A percentile compares a stretch with the other conserved stretches of the same genome.
Evolutionary conservation across 2,329 filamentous ascomycete genomes (phyloP).

Genomic region (Arthrinium puccinioides): DNA sequence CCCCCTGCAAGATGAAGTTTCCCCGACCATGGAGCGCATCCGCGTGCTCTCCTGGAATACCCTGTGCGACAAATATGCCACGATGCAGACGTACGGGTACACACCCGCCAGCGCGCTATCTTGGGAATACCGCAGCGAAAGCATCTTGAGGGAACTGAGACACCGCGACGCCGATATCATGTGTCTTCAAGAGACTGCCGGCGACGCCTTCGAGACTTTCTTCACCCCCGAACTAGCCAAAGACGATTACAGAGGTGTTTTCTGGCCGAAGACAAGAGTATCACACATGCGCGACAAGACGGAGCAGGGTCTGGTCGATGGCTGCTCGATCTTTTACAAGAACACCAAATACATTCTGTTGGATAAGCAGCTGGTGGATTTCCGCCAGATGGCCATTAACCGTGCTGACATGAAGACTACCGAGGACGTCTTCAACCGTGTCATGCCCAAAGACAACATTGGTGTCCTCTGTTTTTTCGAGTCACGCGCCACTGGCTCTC

Average conservation of each 20-base stretch:
- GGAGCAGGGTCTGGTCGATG: constrained; percentile 84
- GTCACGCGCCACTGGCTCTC: constrained; percentile 81
- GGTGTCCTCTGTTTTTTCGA: constrained; percentile 89
- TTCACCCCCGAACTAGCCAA: constrained; percentile 82
- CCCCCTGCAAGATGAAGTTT: constrained; percentile 63
- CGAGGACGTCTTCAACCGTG: constrained; percentile 94
- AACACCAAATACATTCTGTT: constrained; percentile 87
- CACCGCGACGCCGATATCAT: constrained; percentile 80
- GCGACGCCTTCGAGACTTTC: constrained; percentile 84
- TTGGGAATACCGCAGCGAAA: constrained; percentile 80
- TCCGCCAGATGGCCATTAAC: constrained; percentile 86
- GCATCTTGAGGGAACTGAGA: constrained; percentile 77
- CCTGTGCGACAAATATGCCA: constrained; percentile 89
- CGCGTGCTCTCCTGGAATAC: constrained; percentile 93
- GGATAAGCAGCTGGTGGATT: constrained; percentile 91
- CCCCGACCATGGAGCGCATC: constrained; percentile 58
- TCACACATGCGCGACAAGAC: constrained; percentile 80
- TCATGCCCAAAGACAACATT: constrained; percentile 98
- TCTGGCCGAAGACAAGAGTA: constrained; percentile 83
- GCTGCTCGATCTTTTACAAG: constrained; percentile 96
- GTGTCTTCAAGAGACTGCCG: constrained; percentile 89
- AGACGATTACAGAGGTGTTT: constrained; percentile 87
- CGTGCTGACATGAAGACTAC: constrained; percentile 95
- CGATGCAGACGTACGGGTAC: constrained; percentile 79
- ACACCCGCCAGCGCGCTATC: constrained; percentile 72